phyloP scores from a whole-genome alignment of 1,284 basidiomycete species.

The Sporisorium scitamineum region DNA sequence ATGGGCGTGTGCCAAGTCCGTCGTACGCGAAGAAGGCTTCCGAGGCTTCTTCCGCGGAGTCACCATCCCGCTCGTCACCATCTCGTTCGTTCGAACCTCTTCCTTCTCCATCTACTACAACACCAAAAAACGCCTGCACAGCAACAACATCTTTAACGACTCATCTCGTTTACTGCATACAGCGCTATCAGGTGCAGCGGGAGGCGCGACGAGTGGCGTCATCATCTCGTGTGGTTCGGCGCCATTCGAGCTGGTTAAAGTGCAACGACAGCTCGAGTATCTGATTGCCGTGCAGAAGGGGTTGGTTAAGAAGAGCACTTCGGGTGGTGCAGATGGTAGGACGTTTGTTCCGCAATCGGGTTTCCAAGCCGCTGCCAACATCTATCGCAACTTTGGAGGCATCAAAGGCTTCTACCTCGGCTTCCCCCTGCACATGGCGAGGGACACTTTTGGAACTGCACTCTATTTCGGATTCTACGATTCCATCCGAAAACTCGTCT shows the following conservation, averaged over 20 bases:
- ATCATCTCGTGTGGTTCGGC: slow-evolving; percentile 75
- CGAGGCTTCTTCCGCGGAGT: slow-evolving; percentile 83
- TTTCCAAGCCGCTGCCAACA: slow-evolving; percentile 62
- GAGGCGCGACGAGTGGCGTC: slow-evolving; percentile 84
- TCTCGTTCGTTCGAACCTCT: slow-evolving; percentile 91
- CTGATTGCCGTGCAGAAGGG: slow-evolving; percentile 86
- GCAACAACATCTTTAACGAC: slow-evolving; percentile 24
- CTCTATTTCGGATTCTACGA: slow-evolving; percentile 69
- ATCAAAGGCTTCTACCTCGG: slow-evolving; percentile 68
- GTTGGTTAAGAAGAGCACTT: slow-evolving; percentile 8
- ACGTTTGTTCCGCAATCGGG: slow-evolving; percentile 61
- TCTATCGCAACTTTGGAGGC: slow-evolving; percentile 63
- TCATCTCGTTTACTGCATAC: slow-evolving; percentile 42
- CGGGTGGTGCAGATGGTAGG: neutral
- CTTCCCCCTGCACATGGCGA: slow-evolving; percentile 60
- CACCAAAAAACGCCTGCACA: slow-evolving; percentile 83
- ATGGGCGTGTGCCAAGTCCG: slow-evolving; percentile 63
- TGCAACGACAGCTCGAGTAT: slow-evolving; percentile 85
- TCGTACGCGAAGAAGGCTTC: slow-evolving; percentile 88
- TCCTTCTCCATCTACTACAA: slow-evolving; percentile 94
- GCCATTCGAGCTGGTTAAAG: slow-evolving; percentile 94
- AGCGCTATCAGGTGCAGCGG: slow-evolving; percentile 64
- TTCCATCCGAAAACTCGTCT: slow-evolving; percentile 57
- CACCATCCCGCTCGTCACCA: slow-evolving; percentile 93
- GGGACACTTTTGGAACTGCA: slow-evolving; percentile 61